Evolutionary conservation across 73 alveolate species (phyloP).

Genomic region (Paramecium primaurelia): DNA sequence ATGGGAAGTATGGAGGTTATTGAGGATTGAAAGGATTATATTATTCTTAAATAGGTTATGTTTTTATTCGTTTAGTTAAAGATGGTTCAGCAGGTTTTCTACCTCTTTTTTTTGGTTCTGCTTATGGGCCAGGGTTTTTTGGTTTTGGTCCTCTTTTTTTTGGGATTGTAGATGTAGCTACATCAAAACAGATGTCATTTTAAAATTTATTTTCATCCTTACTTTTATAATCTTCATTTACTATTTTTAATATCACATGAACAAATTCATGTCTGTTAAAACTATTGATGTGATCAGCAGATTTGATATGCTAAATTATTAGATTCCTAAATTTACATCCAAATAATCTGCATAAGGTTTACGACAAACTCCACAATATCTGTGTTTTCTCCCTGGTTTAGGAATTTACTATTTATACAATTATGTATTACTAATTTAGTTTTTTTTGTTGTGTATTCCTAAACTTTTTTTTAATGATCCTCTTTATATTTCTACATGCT

Average conservation of each 20-base stretch:
- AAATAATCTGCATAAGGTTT: constrained; percentile 43
- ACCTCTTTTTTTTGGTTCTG: constrained; percentile 23
- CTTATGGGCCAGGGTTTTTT: background rate
- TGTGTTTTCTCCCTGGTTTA: constrained; percentile 44
- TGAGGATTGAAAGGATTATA: background rate
- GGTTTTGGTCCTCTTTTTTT: constrained; percentile 17
- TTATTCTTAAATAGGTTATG: background rate
- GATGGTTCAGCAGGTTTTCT: background rate
- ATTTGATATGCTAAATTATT: constrained; percentile 35
- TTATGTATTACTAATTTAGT: background rate
- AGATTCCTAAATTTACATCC: background rate
- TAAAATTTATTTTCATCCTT: background rate
- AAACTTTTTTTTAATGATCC: constrained; percentile 28
- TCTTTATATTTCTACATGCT: constrained; percentile 43
- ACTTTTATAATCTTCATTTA: background rate
- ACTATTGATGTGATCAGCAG: background rate
- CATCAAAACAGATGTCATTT: background rate
- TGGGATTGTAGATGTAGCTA: background rate
- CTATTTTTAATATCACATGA: background rate
- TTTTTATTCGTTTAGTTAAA: background rate
- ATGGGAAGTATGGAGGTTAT: background rate
- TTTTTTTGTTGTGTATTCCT: constrained; percentile 24
- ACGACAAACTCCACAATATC: constrained; percentile 47
- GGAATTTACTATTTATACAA: background rate
- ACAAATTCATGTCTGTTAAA: constrained; percentile 37